Evolutionary conservation across 2,329 filamentous ascomycete species (phyloP).

Genomic region (Corniculantispora saksenae): DNA sequence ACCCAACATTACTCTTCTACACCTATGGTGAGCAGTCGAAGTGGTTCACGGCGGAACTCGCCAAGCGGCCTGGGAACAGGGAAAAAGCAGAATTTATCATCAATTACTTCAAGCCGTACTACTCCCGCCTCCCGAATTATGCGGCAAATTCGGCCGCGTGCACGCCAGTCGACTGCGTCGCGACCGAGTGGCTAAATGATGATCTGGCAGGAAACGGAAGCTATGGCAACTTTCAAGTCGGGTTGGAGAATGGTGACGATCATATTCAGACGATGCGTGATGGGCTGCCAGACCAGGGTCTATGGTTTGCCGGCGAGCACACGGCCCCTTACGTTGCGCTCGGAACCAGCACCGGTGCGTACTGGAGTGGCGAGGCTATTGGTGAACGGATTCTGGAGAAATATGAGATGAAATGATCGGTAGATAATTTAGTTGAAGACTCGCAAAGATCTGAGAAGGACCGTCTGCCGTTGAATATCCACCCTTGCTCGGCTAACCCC

Average conservation of each 20-base stretch:
- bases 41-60: constrained; percentile 51
- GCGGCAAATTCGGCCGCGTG: constrained; percentile 54
- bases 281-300: constrained; percentile 63
- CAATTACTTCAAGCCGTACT: constrained; percentile 76
- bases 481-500: too few species aligned
- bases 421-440: too few species aligned
- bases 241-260: constrained; percentile 66
- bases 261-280: constrained; percentile 68
- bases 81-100: constrained; percentile 57
- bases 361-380: constrained; percentile 84
- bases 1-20: constrained; percentile 87
- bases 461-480: too few species aligned
- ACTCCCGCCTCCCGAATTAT: constrained; percentile 72
- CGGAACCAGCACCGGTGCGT: constrained; percentile 87
- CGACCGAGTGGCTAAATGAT: constrained; percentile 78
- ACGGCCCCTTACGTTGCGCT: constrained; percentile 87
- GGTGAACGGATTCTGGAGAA: constrained; percentile 62
- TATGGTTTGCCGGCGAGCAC: constrained; percentile 91
- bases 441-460: too few species aligned
- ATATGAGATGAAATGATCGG: constrained; percentile 46
- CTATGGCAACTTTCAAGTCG: constrained; percentile 84
- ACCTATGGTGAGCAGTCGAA: constrained; percentile 64
- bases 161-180: constrained; percentile 61
- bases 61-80: constrained; percentile 42
- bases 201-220: constrained; percentile 78